phyloP scores from a whole-genome alignment of 2,329 filamentous ascomycete genomes.

The Microcyclosporella mali region DNA sequence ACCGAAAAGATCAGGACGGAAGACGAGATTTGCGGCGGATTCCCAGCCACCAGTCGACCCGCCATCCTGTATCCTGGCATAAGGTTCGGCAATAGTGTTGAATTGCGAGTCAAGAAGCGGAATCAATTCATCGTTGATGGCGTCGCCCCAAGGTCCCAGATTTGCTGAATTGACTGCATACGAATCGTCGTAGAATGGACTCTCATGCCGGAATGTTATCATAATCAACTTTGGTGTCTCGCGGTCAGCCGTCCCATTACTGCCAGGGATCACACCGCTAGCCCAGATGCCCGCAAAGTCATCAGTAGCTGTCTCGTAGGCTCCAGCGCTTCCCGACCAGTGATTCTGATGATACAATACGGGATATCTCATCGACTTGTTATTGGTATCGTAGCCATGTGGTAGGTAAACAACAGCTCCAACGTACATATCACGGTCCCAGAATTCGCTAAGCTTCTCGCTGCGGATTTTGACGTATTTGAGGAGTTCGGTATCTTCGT shows the following conservation, averaged over 20 bases:
- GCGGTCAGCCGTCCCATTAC: conserved; percentile 23
- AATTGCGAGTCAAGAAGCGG: conserved; percentile 31
- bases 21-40: conserved; percentile 33
- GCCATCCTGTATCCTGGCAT: conserved; percentile 35
- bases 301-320: conserved; percentile 1
- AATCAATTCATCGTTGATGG: conserved; percentile 37
- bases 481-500: conserved; percentile 29
- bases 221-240: conserved; percentile 33
- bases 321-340: conserved; percentile 23
- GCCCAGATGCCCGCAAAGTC: conserved; percentile 29
- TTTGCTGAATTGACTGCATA: conserved; percentile 38
- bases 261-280: conserved; percentile 27
- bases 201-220: conserved; percentile 35
- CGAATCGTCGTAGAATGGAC: conserved; percentile 35
- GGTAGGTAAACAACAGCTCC: conserved; percentile 35
- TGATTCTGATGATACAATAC: conserved; percentile 34
- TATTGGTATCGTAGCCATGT: conserved; percentile 29
- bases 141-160: conserved; percentile 36
- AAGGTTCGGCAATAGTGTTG: conserved; percentile 33
- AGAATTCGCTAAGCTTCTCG: conserved; percentile 32
- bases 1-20: conserved; percentile 35
- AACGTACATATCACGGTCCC: conserved; percentile 33
- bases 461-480: conserved; percentile 37
- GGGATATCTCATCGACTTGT: conserved; percentile 30
- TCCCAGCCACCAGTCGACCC: conserved; percentile 37